Evolutionary conservation across 2,329 filamentous ascomycete genomes (phyloP).

Genomic region (Capronia epimyces): DNA sequence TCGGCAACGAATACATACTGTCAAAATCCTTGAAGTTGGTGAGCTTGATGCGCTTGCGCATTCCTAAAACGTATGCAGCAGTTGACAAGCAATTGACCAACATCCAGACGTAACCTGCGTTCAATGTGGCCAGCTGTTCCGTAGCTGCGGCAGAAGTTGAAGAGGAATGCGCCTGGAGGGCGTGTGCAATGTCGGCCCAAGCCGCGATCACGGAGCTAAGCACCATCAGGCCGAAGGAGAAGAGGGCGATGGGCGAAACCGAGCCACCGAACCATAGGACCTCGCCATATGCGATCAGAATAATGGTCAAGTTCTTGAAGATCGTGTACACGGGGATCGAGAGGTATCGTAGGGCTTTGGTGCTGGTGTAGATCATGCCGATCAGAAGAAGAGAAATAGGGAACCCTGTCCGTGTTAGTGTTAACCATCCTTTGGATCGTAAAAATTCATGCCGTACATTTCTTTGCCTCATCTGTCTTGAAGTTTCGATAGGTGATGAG

Average conservation of each 20-base stretch:
- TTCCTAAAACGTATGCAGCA: constrained; percentile 79
- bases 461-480: constrained; percentile 81
- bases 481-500: constrained; percentile 81
- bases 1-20: constrained; percentile 59
- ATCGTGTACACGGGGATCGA: constrained; percentile 99
- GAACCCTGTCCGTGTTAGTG: constrained; percentile 64
- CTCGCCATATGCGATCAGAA: constrained; percentile 96
- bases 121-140: constrained; percentile 77
- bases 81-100: constrained; percentile 92
- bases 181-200: constrained; percentile 93
- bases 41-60: constrained; percentile 98
- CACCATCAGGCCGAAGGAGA: constrained; percentile 96
- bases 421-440: neutral
- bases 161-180: constrained; percentile 58
- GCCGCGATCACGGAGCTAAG: constrained; percentile 89
- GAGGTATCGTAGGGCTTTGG: constrained; percentile 91
- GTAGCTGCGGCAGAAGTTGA: constrained; percentile 55
- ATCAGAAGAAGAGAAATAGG: constrained; percentile 92
- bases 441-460: constrained; percentile 59
- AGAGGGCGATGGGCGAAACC: constrained; percentile 77
- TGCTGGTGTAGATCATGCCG: constrained; percentile 98
- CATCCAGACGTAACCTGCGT: constrained; percentile 97
- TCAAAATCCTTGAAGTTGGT: constrained; percentile 99
- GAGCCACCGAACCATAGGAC: constrained; percentile 96
- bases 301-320: constrained; percentile 99